Evolutionary conservation across 768 basidiomycete species (phyloP), one percentile per base, ranked within the genome.

Genomic region (Glaciozyma martinii): DNA sequence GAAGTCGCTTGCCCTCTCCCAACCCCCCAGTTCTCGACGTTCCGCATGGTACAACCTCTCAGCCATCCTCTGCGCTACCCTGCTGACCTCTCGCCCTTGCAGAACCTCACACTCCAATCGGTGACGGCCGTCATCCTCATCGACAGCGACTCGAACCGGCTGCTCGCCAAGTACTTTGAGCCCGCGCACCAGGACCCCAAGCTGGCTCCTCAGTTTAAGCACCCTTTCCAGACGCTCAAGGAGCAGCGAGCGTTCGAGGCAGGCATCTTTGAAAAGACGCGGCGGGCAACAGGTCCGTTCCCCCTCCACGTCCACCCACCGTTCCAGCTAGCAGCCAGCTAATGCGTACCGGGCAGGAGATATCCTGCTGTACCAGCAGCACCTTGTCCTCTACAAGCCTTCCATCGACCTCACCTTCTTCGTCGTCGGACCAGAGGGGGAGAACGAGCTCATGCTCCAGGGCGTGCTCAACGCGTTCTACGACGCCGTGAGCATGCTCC

Each of bases 181-280:
- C 81, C 90, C n/a, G 84, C 77, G 80, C 88, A 77, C 77, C 79
- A 63, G 46, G 70, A 66, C 32, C 65, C 72, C 25, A 75, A 72
- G 33, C 57, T 65, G 15, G 79, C 87, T 32, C 78, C 80, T 19
- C 60, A 71, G 23, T 18, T 44, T 50, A 47, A 68, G 56, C 59
- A 62, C 27, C 71, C 72, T 8, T 76, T 72, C 67, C 42, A 58
- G 57, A 83, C 84, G 8, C 75, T 90, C 71, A 98, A 97, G 77
- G 94, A 99, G 74, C 94, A 95, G 76, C 86, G 89, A 60, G 83
- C 86, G 13, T 97, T 97, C 75, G 95, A 99, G 80, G 94, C 95
- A 80, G 88, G 88, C 0, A 80, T 98, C 42, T 94, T 86, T 83
- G 86, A 89, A 72, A 99, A 99, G 79, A 95, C 94, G 0, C 91